Evolutionary conservation across 345 rosid genomes (phyloP).

Genomic region (Triadica sebifera): DNA sequence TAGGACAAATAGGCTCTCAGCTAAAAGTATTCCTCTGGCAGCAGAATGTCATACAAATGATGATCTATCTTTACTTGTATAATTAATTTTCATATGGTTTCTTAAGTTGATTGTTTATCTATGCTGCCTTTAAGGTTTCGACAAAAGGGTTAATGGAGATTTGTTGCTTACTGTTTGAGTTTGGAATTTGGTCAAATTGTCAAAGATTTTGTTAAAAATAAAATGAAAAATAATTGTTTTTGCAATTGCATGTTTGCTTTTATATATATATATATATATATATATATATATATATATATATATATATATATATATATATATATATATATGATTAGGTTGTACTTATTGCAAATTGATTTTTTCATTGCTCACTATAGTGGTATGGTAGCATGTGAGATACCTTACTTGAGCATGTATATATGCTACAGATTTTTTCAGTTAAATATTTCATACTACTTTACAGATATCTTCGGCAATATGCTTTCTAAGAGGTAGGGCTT

Average conservation of each 20-base stretch:
- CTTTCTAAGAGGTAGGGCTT: constrained; percentile 91
- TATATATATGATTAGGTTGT: no score
- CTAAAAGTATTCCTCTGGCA: neutral
- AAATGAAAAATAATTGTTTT: neutral
- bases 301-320: no score
- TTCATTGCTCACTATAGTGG: neutral
- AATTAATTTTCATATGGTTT: neutral
- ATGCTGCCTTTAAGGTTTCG: neutral
- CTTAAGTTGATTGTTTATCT: neutral
- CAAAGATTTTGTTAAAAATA: neutral
- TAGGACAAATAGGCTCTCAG: neutral
- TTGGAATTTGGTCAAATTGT: neutral
- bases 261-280: no score
- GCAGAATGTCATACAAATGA: neutral
- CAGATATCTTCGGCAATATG: constrained; percentile 93
- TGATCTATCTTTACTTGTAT: neutral
- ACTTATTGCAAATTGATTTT: neutral
- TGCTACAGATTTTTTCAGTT: neutral
- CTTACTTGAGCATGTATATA: neutral
- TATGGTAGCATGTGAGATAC: neutral
- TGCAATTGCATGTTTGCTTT: neutral
- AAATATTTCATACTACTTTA: constrained; percentile 8
- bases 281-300: no score
- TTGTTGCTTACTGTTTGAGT: neutral
- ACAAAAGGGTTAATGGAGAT: neutral